Base-by-base conservation (phyloP, 768 basidiomycete genomes). In the Auricularia cornea region DNA sequence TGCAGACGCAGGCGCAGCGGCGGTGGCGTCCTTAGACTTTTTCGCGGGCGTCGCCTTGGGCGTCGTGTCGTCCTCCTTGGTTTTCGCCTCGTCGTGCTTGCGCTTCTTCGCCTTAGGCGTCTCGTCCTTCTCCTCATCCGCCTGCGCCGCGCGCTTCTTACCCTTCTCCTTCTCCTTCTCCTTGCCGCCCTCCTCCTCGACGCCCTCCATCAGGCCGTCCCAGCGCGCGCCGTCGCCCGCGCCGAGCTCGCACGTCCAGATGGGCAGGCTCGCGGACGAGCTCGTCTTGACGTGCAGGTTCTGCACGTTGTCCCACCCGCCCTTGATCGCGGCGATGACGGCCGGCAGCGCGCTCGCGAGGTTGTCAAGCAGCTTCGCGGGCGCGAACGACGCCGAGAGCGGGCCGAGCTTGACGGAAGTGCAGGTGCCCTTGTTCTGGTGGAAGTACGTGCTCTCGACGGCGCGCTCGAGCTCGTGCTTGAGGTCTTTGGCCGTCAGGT, bases 401-500 rank as follows among this genome's bases (percentile, higher is more conserved):
- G 82, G 83, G 56, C 86, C 89, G 60, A 98, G 79, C 77, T 94
- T 94, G 66, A 98, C 83, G 32, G 94, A 87, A 30, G 88, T 86
- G 83, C 90, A 92, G 5, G 94, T 97, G 14, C 97, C 97, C 66
- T 84, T 86, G 62, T 94, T 93, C 75, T 94, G 91, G 73, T 94
- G 90, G 88, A 97, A 91, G 74, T 97, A 97, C 2, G 96, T 95
- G 12, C 94, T 94, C 3, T 87, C 87, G 67, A 99, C 86, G 20
- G 96, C 96, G 54, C 88, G 86, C 73, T 96, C 95, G 11, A 99
- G 83, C 70, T 98, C 94, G 57, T 80, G 83, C 73, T 98, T 98
- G 64, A 99, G 81, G 74, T 96, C 90, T 71, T 94, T 94, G 28
- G 88, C 85, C 12, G 83, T 87, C 60, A 99, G 73, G 67, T 84